Conservation (phyloP, 2,329 filamentous ascomycete species). For the Beauveria varroae region DNA sequence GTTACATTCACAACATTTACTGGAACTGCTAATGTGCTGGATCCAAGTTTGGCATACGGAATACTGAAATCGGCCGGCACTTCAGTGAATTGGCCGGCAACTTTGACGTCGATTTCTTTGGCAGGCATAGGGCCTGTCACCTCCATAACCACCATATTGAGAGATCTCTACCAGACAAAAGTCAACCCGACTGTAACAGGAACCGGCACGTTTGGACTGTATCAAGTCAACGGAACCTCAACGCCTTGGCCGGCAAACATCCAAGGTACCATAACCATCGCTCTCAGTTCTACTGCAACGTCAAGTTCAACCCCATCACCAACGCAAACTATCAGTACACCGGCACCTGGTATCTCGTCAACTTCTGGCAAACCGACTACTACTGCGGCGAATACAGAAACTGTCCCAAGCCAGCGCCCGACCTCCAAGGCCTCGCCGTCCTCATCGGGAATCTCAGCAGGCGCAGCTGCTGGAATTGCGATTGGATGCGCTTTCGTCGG, state of each 20-base stretch:
- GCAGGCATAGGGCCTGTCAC: neutral
- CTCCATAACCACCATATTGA: neutral
- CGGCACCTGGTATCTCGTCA: neutral
- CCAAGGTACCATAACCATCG: neutral
- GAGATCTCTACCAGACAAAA: neutral
- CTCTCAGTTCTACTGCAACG: neutral
- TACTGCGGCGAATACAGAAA: neutral
- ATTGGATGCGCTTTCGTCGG: constrained; percentile 24
- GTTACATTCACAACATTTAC: neutral
- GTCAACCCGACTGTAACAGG: neutral
- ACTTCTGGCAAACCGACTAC: neutral
- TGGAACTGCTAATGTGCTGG: neutral
- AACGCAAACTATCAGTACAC: neutral
- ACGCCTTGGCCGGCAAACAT: neutral
- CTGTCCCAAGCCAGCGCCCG: neutral
- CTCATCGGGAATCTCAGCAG: constrained; percentile 10
- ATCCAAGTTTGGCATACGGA: neutral
- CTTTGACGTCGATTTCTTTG: neutral
- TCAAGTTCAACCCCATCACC: neutral
- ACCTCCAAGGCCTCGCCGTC: neutral
- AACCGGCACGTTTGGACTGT: neutral
- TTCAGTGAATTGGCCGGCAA: neutral
- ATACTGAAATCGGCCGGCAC: neutral
- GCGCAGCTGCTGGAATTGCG: constrained; percentile 21
- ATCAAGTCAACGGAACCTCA: neutral